Percentiles rank a stretch among this genome's conserved stretches.
phyloP scores from a whole-genome alignment of 2,329 filamentous ascomycete species.

The Lachnellula suecica region DNA sequence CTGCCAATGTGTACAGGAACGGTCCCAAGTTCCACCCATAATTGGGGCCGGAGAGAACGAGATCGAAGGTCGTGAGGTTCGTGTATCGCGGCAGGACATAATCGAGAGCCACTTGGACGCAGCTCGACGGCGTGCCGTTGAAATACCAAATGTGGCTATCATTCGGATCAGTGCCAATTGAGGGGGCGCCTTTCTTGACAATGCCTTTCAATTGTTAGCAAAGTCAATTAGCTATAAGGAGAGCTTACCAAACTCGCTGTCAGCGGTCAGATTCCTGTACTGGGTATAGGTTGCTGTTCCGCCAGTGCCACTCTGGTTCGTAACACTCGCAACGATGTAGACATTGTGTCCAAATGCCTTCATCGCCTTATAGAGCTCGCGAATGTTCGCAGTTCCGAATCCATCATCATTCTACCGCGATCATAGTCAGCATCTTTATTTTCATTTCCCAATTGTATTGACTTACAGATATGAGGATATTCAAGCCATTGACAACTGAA shows the following conservation, averaged over 20 bases:
- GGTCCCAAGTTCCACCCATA: conserved; percentile 53
- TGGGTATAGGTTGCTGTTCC: conserved; percentile 44
- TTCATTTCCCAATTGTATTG: too few species aligned
- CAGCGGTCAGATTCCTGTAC: conserved; percentile 38
- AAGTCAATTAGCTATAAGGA: not conserved
- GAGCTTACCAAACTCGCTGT: conserved; percentile 39
- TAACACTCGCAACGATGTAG: conserved; percentile 41
- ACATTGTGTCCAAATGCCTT: conserved; percentile 39
- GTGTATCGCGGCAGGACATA: conserved; percentile 51
- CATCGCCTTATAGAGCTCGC: conserved; percentile 39
- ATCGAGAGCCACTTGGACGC: conserved; percentile 55
- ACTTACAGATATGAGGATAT: conserved; percentile 19
- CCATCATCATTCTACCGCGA: conserved; percentile 39
- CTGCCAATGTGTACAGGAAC: conserved; percentile 52
- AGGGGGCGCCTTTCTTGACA: conserved; percentile 45
- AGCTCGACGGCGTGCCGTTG: conserved; percentile 56
- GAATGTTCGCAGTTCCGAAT: conserved; percentile 41
- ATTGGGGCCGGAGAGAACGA: conserved; percentile 56
- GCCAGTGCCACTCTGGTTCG: conserved; percentile 45
- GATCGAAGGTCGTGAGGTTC: conserved; percentile 49
- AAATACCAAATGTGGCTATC: conserved; percentile 60
- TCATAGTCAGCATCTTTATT: not conserved
- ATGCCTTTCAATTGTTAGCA: conserved; percentile 29
- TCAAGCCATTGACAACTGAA: conserved; percentile 15
- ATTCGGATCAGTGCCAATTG: conserved; percentile 49